phyloP scores from a whole-genome alignment of 192 early-diverging fungal genomes.

The Coemansia sp. region DNA sequence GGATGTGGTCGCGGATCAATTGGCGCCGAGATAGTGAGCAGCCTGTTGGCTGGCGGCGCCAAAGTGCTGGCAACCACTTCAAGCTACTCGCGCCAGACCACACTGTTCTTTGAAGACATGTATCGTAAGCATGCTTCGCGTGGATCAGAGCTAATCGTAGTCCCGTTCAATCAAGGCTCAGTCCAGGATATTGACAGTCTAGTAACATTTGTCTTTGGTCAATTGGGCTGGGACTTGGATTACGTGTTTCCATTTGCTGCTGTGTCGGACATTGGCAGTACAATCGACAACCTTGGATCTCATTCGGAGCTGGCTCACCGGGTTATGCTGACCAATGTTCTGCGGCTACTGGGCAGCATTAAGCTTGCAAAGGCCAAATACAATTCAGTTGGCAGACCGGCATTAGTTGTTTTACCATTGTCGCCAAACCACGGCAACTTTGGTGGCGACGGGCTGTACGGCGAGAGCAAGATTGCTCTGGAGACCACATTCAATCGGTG shows the following conservation, averaged over 20 bases:
- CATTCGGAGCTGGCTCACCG: slow-evolving; percentile 67
- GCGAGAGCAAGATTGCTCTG: slow-evolving; percentile 88
- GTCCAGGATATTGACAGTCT: slow-evolving; percentile 74
- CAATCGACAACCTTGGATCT: slow-evolving; percentile 78
- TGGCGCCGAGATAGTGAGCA: no score
- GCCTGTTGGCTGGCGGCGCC: no score
- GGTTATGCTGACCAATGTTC: slow-evolving; percentile 88
- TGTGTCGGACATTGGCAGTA: slow-evolving; percentile 79
- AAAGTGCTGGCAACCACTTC: no score
- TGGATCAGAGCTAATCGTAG: slow-evolving; percentile 82
- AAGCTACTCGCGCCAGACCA: slow-evolving; percentile 30
- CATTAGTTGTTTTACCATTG: slow-evolving; percentile 80
- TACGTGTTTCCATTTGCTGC: slow-evolving; percentile 93
- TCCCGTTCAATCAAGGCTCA: slow-evolving; percentile 93
- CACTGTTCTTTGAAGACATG: slow-evolving; percentile 84
- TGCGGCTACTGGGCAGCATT: slow-evolving; percentile 81
- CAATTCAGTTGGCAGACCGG: slow-evolving; percentile 73
- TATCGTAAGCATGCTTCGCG: slow-evolving; percentile 84
- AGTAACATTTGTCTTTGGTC: slow-evolving; percentile 77
- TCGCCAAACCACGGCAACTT: slow-evolving; percentile 96
- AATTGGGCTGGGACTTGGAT: slow-evolving; percentile 87
- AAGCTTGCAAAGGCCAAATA: slow-evolving; percentile 77
- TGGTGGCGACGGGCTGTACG: slow-evolving; percentile 90
- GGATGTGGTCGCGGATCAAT: slow-evolving; percentile 12
- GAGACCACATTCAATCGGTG: slow-evolving; percentile 89